Evolutionary conservation across 2,329 filamentous ascomycete species (phyloP), one percentile per base, ranked within the genome.

Genomic region (Cordyceps fumosorosea): DNA sequence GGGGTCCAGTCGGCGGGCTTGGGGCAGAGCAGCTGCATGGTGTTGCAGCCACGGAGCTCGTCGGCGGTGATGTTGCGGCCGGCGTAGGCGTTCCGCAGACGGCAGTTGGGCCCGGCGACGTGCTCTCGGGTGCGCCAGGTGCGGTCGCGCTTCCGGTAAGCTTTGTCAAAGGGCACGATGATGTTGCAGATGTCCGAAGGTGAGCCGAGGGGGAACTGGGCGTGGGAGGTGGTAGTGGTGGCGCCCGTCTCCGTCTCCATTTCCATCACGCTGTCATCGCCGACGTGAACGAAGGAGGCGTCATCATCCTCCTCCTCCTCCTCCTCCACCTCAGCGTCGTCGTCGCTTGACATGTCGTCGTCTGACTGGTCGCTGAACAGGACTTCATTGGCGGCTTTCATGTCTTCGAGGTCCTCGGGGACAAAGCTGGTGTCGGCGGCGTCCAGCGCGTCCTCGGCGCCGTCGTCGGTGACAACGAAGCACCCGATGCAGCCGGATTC

Each of bases 11-110:
- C 16, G 0, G 40, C 7, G 2, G 56, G 14, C 26, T 70, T 72
- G 22, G 51, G 64, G 0, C 70, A 56, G 8, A 72, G 65, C 18
- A 69, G 71, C 37, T 72, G 71, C 0, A 66, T 32, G 0, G 65
- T 69, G 6, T 64, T 67, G n/a, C 70, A 72, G 14, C 64, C 65
- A n/a, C 63, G 63, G 65, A 72, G 69, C 2, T 66, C 69, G 12
- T 71, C 64, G 2, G 52, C 59, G 0, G 69, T 66, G 8, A 72
- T 70, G 6, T 20, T 37, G 8, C 68, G 47, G 2, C 71, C 71
- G 12, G 63, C 64, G 12, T 71, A 72, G 1, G 62, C 68, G 2
- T 32, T 40, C 0, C 4, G 20, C 11, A 62, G 45, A 3, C 32
- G 26, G 42, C 70, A 72, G 2, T 63, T 24, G 3, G 63, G 64